These are phyloP conservation scores for Cryptosporidium sp. DNA, from an alignment of 169 alveolate genomes.

Conservation along the genomic window DNA sequence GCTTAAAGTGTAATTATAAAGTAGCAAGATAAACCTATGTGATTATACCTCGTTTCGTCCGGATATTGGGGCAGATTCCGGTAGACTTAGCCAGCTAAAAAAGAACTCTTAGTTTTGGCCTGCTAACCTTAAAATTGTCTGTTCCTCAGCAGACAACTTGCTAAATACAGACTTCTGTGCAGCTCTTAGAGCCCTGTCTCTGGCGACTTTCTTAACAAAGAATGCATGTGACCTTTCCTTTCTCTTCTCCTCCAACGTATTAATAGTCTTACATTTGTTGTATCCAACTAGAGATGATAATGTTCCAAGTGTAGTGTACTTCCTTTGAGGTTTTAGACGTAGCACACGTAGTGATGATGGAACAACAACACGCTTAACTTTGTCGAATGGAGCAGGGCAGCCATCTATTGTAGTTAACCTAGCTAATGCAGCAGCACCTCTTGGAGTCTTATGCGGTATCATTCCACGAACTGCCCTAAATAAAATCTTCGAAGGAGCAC, in stretches of 20 bases:
- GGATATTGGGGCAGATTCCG: neutral
- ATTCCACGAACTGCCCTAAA: constrained; percentile 99
- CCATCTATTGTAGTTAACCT: constrained; percentile 95
- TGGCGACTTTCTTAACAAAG: constrained; percentile 85
- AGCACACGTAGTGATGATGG: constrained; percentile 93
- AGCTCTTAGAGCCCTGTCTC: constrained; percentile 65
- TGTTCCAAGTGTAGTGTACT: constrained; percentile 91
- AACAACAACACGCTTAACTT: constrained; percentile 91
- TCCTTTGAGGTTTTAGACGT: constrained; percentile 87
- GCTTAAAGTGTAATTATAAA: constrained; percentile 7
- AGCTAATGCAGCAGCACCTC: constrained; percentile 97
- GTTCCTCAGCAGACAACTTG: constrained; percentile 55
- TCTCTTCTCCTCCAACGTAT: constrained; percentile 91
- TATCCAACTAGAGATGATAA: constrained; percentile 93
- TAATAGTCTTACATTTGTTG: constrained; percentile 89
- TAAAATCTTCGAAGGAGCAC: constrained; percentile 97
- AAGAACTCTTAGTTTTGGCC: constrained; percentile 38
- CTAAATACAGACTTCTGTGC: constrained; percentile 33
- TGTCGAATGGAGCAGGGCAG: constrained; percentile 94
- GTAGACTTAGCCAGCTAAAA: neutral
- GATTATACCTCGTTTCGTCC: neutral
- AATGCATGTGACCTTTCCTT: constrained; percentile 87
- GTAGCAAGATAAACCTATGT: constrained; percentile 12
- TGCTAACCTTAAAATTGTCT: constrained; percentile 29
- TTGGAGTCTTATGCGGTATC: constrained; percentile 98